Conservation (phyloP, 495 filamentous ascomycete species). For the Aspergillus bertholletiae region DNA sequence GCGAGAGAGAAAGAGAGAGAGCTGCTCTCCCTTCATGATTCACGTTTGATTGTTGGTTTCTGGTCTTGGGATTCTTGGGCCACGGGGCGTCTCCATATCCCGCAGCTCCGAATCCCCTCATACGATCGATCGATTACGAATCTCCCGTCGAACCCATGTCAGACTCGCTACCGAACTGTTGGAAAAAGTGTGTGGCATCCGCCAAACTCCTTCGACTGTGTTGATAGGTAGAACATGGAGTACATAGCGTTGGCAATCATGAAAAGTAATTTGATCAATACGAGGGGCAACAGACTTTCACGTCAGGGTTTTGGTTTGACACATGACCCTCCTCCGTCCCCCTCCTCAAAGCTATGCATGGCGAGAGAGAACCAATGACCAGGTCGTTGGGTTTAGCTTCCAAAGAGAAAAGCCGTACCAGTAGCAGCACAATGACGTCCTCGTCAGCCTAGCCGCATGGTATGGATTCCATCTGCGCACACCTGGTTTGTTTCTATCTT, state of each 20-base stretch:
- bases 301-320: neutral
- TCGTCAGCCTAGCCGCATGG: neutral
- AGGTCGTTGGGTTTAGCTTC: constrained; percentile 13
- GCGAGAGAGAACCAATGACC: constrained; percentile 16
- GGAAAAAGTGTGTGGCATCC: neutral
- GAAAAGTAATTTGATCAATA: neutral
- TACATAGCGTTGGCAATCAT: neutral
- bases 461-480: too few relatives aligned
- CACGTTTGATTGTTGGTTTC: neutral
- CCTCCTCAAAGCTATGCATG: neutral
- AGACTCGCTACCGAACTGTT: neutral
- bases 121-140: constrained; percentile 1
- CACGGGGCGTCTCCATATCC: neutral
- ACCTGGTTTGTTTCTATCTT: too few relatives aligned
- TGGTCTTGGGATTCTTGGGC: neutral
- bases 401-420: neutral
- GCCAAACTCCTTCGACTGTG: neutral
- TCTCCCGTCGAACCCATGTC: neutral
- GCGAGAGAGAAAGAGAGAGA: too few relatives aligned
- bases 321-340: constrained; percentile 10
- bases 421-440: neutral
- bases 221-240: neutral
- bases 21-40: neutral
- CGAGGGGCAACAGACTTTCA: constrained; percentile 1
- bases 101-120: constrained; percentile 1